phyloP scores from a whole-genome alignment of 805 yeast species.

The Priceomyces haplophilus region DNA sequence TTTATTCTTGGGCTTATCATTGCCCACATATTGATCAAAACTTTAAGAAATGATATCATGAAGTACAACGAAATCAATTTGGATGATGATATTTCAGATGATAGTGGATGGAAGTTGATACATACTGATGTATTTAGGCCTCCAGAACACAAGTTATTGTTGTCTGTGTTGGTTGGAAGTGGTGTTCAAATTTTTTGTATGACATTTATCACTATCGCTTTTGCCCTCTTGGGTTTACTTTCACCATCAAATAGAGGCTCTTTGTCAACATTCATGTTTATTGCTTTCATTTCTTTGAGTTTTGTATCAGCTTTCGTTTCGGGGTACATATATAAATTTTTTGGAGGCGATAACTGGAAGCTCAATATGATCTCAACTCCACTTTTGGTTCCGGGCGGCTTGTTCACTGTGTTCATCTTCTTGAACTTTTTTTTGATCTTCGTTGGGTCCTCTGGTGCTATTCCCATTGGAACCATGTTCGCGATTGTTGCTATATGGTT shows the following conservation, averaged over 20 bases:
- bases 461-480: conserved; percentile 85
- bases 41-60: conserved; percentile 80
- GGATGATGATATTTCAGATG: conserved; percentile 85
- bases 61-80: conserved; percentile 86
- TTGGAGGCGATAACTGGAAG: conserved; percentile 92
- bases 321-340: conserved; percentile 78
- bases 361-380: conserved; percentile 82
- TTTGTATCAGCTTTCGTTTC: conserved; percentile 85
- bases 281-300: conserved; percentile 78
- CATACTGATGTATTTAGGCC: conserved; percentile 94
- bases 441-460: conserved; percentile 87
- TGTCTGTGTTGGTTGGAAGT: conserved; percentile 82
- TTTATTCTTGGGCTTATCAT: conserved; percentile 72
- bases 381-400: conserved; percentile 72
- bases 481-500: conserved; percentile 85
- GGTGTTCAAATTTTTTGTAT: conserved; percentile 83
- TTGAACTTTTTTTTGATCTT: conserved; percentile 79
- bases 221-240: conserved; percentile 84
- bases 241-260: conserved; percentile 97
- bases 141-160: conserved; percentile 65
- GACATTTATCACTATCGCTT: conserved; percentile 65
- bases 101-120: conserved; percentile 94
- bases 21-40: conserved; percentile 72
- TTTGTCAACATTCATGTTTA: conserved; percentile 82
- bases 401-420: conserved; percentile 60